phyloP scores from a whole-genome alignment of 805 yeast genomes.

The Saccharomyces paradoxus region DNA sequence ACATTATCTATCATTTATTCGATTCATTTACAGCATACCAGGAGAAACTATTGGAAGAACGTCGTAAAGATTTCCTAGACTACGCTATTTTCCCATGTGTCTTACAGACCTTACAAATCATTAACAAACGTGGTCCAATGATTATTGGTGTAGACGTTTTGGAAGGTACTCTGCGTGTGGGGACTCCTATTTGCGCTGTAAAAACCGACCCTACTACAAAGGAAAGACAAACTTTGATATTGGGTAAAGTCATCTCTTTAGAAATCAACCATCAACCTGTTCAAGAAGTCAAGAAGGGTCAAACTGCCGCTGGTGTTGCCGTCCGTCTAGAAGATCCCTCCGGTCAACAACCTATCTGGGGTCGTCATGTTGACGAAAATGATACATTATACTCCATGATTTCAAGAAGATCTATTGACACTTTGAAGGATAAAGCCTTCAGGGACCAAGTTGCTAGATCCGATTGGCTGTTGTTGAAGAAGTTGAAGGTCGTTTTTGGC shows the following conservation, averaged over 20 bases:
- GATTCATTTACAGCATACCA: conserved; percentile 93
- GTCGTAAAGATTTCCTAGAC: conserved; percentile 80
- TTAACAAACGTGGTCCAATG: conserved; percentile 98
- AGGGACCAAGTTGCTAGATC: conserved; percentile 89
- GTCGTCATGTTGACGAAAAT: conserved; percentile 93
- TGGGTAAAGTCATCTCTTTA: conserved; percentile 87
- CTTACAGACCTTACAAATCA: conserved; percentile 86
- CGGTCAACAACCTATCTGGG: conserved; percentile 94
- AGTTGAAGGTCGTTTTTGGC: conserved; percentile 80
- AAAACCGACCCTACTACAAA: conserved; percentile 81
- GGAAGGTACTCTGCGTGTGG: conserved; percentile 82
- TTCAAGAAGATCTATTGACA: conserved; percentile 83
- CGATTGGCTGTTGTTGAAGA: conserved; percentile 89
- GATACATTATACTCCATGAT: conserved; percentile 87
- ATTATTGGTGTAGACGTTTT: conserved; percentile 95
- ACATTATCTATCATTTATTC: conserved; percentile 91
- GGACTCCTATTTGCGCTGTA: conserved; percentile 94
- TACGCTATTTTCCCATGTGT: conserved; percentile 94
- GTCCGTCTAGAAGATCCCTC: conserved; percentile 93
- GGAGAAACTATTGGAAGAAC: conserved; percentile 73
- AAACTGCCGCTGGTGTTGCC: conserved; percentile 96
- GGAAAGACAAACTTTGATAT: conserved; percentile 51
- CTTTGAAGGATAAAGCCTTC: conserved; percentile 97
- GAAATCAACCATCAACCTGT: conserved; percentile 90
- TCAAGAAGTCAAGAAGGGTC: conserved; percentile 81